Evolutionary conservation across 129 eudicot species (phyloP), one percentile per base, ranked within the genome.

Genomic region (Lonicera japonica): DNA sequence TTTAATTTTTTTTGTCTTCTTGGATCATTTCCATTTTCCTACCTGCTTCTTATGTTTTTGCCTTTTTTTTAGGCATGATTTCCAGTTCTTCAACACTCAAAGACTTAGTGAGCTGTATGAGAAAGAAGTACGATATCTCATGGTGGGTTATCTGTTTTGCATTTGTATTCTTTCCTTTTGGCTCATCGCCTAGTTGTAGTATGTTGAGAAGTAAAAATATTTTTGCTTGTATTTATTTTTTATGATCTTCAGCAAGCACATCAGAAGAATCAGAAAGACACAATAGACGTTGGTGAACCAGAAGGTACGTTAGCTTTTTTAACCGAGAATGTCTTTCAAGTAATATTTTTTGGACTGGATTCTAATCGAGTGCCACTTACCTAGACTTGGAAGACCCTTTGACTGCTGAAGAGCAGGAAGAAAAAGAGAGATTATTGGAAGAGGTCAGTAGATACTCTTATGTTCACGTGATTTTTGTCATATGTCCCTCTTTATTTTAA

Each of bases 341-440:
- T 54, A 24, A 57, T 46, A 18, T 8, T 58, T 61, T 21, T 43
- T 24, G 39, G 38, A 13, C 25, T n/a, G 16, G 34, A 11, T 67
- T 10, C 64, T 68, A 39, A 75, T 56, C 47, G 15, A 14, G 21
- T 63, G 62, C 69, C 54, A 47, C 8, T 52, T 61, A 29, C 66
- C 1, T 60, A 92, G 99, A 85, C 69, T 68, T 50, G 65, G 95
- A 95, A 63, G 95, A 92, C 59, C 99, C 96, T 53, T 84, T 92
- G 82, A 92, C 99, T 55, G 90, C 96, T 78, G 96, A 88, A 70
- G 99, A 92, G 72, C 96, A 92, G 73, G 96, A 88, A 70, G 99
- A 92, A 63, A 92, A 92, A 62, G 99, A 92, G 65, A 81, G 59
- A 47, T 70, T 92, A 10, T 66, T 92, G 70, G 96, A 92, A 76